Evolutionary conservation across 345 rosid species (phyloP).

Genomic region (Lumnitzera littorea): DNA sequence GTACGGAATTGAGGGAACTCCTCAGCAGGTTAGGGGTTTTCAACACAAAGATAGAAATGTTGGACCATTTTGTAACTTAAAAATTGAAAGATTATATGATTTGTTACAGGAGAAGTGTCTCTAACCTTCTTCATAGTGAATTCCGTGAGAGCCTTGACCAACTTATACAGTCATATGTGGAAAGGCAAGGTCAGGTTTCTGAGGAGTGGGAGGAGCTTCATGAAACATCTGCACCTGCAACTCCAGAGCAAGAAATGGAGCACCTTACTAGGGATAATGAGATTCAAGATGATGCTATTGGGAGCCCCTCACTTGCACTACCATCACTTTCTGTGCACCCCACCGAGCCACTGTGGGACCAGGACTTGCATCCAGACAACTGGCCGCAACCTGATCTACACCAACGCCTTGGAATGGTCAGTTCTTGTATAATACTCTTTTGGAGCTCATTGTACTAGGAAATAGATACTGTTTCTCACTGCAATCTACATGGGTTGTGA

Average conservation of each 20-base stretch:
- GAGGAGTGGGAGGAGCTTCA: slow-evolving; percentile 75
- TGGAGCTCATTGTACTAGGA: background rate
- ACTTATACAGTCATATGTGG: slow-evolving; percentile 72
- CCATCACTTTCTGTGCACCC: slow-evolving; percentile 44
- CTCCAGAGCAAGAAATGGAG: slow-evolving; percentile 44
- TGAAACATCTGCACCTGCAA: slow-evolving; percentile 37
- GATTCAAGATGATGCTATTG: slow-evolving; percentile 33
- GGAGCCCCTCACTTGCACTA: slow-evolving; percentile 35
- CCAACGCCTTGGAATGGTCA: slow-evolving; percentile 68
- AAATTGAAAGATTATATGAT: slow-evolving; percentile 14
- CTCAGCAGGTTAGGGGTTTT: slow-evolving; percentile 51
- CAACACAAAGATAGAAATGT: background rate
- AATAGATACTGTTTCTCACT: no score
- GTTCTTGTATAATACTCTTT: slow-evolving; percentile 12
- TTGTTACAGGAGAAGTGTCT: slow-evolving; percentile 79
- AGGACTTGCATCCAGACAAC: slow-evolving; percentile 33
- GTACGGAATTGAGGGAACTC: slow-evolving; percentile 75
- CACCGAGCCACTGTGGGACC: slow-evolving; percentile 60
- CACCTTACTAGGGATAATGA: slow-evolving; percentile 46
- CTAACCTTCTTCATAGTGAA: slow-evolving; percentile 83
- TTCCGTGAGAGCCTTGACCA: slow-evolving; percentile 88
- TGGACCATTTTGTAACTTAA: background rate
- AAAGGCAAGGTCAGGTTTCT: slow-evolving; percentile 67
- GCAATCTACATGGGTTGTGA: no score
- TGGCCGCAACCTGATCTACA: slow-evolving; percentile 66